A percentile compares a stretch with the other conserved stretches of the same genome.
These are phyloP conservation scores for Tuber borchii DNA, from an alignment of 495 filamentous ascomycete species.

Conservation along the genomic window DNA sequence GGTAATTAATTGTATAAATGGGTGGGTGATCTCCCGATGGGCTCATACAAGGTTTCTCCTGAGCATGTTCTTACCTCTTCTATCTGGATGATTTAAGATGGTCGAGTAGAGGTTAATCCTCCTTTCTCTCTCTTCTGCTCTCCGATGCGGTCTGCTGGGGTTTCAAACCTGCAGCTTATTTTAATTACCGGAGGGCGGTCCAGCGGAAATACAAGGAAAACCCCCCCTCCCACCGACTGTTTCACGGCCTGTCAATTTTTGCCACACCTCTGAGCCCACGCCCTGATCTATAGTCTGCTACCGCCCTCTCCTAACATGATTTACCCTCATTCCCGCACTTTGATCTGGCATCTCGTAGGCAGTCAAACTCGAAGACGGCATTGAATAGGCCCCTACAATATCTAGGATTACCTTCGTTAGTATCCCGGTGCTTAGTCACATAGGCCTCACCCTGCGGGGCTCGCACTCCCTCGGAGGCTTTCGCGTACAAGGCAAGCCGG, in stretches of 20 bases:
- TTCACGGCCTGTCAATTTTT: background rate
- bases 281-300: background rate
- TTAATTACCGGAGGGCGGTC: background rate
- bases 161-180: background rate
- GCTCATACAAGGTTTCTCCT: constrained; percentile 83
- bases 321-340: background rate
- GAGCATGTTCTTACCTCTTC: constrained; percentile 79
- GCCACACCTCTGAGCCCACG: background rate
- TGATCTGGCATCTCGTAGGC: constrained; percentile 47
- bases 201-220: background rate
- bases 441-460: constrained; percentile 90
- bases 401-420: constrained; percentile 76
- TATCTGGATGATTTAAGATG: constrained; percentile 84
- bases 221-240: background rate
- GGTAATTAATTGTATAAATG: constrained; percentile 41
- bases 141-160: background rate
- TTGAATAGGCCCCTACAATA: constrained; percentile 81
- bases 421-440: constrained; percentile 90
- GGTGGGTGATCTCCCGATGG: constrained; percentile 95
- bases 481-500: constrained; percentile 85
- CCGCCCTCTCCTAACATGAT: background rate
- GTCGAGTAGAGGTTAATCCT: constrained; percentile 53
- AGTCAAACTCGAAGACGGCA: constrained; percentile 90
- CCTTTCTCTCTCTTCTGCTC: background rate
- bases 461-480: constrained; percentile 90